These are phyloP conservation scores for Auricularia auricula-judae DNA, from an alignment of 768 basidiomycete species.

Conservation along the genomic window DNA sequence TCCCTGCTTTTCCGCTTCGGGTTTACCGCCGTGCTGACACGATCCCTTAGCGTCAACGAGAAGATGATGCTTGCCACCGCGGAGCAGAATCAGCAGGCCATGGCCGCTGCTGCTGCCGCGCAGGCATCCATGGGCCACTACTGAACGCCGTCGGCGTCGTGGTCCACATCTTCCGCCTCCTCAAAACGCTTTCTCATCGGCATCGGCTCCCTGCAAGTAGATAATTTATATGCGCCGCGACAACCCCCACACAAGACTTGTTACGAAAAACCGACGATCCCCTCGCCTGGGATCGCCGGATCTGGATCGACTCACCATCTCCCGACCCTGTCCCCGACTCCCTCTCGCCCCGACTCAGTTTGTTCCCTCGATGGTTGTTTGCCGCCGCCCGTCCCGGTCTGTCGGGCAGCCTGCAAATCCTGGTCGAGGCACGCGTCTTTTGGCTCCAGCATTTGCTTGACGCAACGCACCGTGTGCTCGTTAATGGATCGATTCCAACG, in stretches of 20 bases:
- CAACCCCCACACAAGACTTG: neutral
- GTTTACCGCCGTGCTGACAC: neutral
- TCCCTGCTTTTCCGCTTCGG: neutral
- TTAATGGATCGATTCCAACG: neutral
- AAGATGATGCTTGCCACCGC: constrained; percentile 79
- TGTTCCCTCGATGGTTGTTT: neutral
- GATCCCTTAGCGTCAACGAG: constrained; percentile 57
- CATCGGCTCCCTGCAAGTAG: neutral
- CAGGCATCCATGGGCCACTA: constrained; percentile 3
- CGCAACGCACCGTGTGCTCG: neutral
- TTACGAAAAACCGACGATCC: neutral
- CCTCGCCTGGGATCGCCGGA: neutral
- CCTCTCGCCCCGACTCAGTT: neutral
- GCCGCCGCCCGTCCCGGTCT: neutral
- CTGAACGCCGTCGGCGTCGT: neutral
- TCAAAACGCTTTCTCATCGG: neutral
- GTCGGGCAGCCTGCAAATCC: neutral
- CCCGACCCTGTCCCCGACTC: neutral
- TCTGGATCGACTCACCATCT: too few species aligned
- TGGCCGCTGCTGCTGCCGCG: constrained; percentile 48
- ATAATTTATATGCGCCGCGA: neutral
- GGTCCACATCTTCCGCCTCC: neutral
- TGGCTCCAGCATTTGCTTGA: neutral
- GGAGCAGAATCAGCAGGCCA: constrained; percentile 53
- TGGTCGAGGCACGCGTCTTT: neutral